Base-by-base conservation (phyloP, 768 basidiomycete species). In the Trametes gibbosa region DNA sequence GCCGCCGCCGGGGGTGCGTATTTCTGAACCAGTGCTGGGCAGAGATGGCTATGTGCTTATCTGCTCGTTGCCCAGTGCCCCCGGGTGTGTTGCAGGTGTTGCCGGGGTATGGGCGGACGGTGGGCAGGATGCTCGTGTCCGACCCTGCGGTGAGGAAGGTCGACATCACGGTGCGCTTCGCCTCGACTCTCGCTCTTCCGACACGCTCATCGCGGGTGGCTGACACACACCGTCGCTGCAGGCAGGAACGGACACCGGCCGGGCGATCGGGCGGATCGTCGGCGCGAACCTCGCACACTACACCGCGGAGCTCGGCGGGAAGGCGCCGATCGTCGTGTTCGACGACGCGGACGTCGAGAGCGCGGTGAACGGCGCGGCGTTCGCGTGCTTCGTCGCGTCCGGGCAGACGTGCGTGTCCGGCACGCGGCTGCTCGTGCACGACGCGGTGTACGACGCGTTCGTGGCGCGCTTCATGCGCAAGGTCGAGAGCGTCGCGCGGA, bases 391-490 rank as follows among this genome's bases (percentile, higher is more conserved):
- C 65, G 76, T 95, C 50, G 92, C 92, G 1, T 91, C 90, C 23
- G 92, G 92, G 3, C 92, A 95, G 74, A 93, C 92, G 9, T 93
- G 92, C 59, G 87, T 94, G n/a, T 93, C 92, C 1, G 92, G 90
- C n/a, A 86, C 90, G 13, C 82, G 92, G n/a, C 76, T 94, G 19
- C 76, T 93, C 5, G 73, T 94, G 7, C 90, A 93, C 56, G 81
- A 84, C 42, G 69, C 72, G 9, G 78, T 93, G 46, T 92, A 90
- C 62, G 81, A 89, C 45, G 70, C 72, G 2, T 93, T 94, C 71
- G 78, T 92, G 76, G 65, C 70, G 7, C 68, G 67, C 17, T 85
- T 92, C 69, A 65, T 90, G 12, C 72, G 78, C 53, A 93, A 93
- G 68, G 77, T 83, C 1, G 72, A 78, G 57, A 78, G 76, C 59